These are phyloP conservation scores for Brachypodium distachyon DNA, from an alignment of 202 grass and related monocot genomes.

Conservation along the genomic window DNA sequence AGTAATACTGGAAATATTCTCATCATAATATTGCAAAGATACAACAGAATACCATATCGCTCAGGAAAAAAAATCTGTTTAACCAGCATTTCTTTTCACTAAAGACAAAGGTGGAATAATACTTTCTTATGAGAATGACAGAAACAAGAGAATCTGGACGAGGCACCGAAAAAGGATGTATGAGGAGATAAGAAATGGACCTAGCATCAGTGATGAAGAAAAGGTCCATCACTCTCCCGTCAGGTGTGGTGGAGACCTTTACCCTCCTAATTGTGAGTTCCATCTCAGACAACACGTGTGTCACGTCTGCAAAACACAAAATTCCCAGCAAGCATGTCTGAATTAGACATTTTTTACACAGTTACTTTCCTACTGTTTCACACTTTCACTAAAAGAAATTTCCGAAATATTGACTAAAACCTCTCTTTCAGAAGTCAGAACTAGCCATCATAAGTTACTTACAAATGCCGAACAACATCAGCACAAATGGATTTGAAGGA, in stretches of 20 bases:
- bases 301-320: constrained; percentile 55
- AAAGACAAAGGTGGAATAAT: background rate
- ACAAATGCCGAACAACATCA: background rate
- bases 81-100: background rate
- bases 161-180: background rate
- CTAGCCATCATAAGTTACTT: background rate
- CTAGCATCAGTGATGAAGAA: constrained; percentile 82
- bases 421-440: background rate
- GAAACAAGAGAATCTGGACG: background rate
- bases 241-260: constrained; percentile 81
- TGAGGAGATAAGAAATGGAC: constrained; percentile 23
- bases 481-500: background rate
- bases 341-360: background rate
- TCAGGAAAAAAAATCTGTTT: background rate
- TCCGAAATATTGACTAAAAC: background rate
- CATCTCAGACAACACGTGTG: constrained; percentile 55
- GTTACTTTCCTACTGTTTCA: background rate
- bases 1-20: background rate
- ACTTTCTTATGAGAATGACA: background rate
- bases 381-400: background rate
- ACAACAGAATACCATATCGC: background rate
- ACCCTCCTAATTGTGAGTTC: constrained; percentile 77
- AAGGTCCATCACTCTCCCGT: constrained; percentile 64
- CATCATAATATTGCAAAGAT: background rate
- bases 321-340: background rate